These are phyloP conservation scores for Paraphoma sp. DNA, from an alignment of 2,329 filamentous ascomycete species.

Conservation along the genomic window DNA sequence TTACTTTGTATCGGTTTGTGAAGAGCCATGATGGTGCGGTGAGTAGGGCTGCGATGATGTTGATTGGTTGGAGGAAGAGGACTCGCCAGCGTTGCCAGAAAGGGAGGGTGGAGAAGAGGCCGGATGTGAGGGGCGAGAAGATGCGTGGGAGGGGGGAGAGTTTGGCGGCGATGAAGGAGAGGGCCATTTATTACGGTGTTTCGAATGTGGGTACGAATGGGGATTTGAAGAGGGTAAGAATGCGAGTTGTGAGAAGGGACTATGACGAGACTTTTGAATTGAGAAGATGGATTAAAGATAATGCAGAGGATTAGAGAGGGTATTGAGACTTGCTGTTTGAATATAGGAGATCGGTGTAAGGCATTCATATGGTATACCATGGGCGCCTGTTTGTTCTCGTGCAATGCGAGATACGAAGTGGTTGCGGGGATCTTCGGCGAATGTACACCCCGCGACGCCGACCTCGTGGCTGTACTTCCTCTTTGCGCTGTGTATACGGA, in stretches of 20 bases:
- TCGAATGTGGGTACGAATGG: background rate
- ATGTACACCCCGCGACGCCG: slow-evolving; percentile 7
- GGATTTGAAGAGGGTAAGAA: background rate
- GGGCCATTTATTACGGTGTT: background rate
- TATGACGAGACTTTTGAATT: background rate
- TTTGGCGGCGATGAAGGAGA: slow-evolving; percentile 6
- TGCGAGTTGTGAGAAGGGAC: background rate
- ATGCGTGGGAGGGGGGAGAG: slow-evolving; percentile 18
- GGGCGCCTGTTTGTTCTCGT: background rate
- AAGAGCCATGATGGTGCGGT: slow-evolving; percentile 48
- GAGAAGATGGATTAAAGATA: background rate
- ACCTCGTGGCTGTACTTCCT: background rate
- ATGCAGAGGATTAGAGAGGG: background rate
- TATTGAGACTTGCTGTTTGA: background rate
- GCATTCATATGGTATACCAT: background rate
- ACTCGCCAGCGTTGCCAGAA: slow-evolving; percentile 53
- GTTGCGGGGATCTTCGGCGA: background rate
- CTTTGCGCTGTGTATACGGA: too few relatives aligned
- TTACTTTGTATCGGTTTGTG: slow-evolving; percentile 43
- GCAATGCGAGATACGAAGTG: slow-evolving; percentile 14
- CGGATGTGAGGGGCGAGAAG: slow-evolving; percentile 22
- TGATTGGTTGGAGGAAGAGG: slow-evolving; percentile 53
- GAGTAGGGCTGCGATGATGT: slow-evolving; percentile 48
- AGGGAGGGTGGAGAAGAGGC: slow-evolving; percentile 49
- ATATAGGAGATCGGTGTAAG: background rate